phyloP scores from a whole-genome alignment of 352 stramenopile species.

The Globisporangium nagaii region DNA sequence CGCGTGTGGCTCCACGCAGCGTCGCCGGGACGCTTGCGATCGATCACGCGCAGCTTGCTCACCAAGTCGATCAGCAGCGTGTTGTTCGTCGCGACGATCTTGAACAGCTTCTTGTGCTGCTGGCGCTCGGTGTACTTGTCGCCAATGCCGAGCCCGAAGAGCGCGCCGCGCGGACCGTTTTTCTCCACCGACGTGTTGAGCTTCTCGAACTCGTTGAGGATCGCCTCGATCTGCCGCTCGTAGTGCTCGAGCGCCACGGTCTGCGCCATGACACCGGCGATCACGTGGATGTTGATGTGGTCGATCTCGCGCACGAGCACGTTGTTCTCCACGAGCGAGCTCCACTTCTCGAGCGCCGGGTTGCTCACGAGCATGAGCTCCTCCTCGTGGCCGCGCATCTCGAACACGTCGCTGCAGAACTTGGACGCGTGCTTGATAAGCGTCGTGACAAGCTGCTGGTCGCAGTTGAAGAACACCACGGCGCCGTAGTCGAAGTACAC shows the following conservation, averaged over 20 bases:
- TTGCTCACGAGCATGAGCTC: constrained; percentile 71
- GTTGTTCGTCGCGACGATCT: constrained; percentile 95
- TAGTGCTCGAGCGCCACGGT: constrained; percentile 96
- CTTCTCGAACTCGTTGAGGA: constrained; percentile 92
- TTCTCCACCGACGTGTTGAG: constrained; percentile 89
- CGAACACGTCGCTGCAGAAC: constrained; percentile 74
- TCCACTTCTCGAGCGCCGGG: constrained; percentile 69
- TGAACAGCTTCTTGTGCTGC: constrained; percentile 77
- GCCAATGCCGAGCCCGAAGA: constrained; percentile 51
- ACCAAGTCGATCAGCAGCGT: constrained; percentile 96
- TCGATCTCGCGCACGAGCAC: constrained; percentile 78
- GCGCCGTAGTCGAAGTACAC: constrained; percentile 92
- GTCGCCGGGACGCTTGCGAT: constrained; percentile 89
- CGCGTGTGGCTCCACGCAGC: constrained; percentile 93
- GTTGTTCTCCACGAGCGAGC: constrained; percentile 78
- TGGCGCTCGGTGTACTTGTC: constrained; percentile 57
- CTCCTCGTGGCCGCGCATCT: constrained; percentile 75
- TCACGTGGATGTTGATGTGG: constrained; percentile 88
- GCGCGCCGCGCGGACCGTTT: constrained; percentile 59
- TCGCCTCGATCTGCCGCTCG: constrained; percentile 93
- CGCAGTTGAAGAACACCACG: constrained; percentile 92
- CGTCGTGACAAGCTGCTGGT: constrained; percentile 65
- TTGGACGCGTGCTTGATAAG: constrained; percentile 72
- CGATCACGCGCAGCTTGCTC: constrained; percentile 94
- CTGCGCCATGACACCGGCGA: constrained; percentile 94